A percentile compares a stretch with the other conserved stretches of the same genome.
These are phyloP conservation scores for Claviceps monticola DNA, from an alignment of 2,329 filamentous ascomycete species.

Conservation along the genomic window DNA sequence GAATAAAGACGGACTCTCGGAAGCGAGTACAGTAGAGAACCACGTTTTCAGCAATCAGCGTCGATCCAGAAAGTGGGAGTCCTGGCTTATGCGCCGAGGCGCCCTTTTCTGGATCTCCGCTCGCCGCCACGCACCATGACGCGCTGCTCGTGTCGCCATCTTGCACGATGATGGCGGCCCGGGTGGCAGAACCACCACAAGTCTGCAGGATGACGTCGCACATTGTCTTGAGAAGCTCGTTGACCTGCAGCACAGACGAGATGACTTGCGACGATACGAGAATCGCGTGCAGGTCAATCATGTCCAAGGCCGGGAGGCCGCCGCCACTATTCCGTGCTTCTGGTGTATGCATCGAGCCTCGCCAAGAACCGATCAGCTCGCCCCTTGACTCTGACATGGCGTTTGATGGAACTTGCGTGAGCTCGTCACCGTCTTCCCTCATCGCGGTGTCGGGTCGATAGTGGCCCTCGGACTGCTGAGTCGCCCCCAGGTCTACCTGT, in stretches of 20 bases:
- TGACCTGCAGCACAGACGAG: conserved; percentile 63
- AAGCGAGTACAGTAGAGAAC: conserved; percentile 66
- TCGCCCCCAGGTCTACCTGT: conserved; percentile 58
- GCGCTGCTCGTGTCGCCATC: conserved; percentile 39
- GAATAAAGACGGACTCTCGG: conserved; percentile 59
- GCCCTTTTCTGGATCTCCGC: conserved; percentile 56
- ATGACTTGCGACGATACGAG: conserved; percentile 67
- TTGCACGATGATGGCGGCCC: conserved; percentile 61
- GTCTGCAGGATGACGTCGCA: conserved; percentile 69
- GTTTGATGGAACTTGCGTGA: conserved; percentile 28
- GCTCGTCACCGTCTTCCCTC: conserved; percentile 28
- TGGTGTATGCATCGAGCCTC: conserved; percentile 41
- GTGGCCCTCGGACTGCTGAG: conserved; percentile 35
- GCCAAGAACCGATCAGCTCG: conserved; percentile 49
- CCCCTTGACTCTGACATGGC: conserved; percentile 37
- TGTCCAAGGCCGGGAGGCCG: conserved; percentile 61
- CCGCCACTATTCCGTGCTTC: conserved; percentile 35
- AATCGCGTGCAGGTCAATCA: conserved; percentile 70
- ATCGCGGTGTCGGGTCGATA: conserved; percentile 31
- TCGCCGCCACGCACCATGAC: conserved; percentile 61
- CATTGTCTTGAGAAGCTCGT: conserved; percentile 66
- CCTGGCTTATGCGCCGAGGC: conserved; percentile 53
- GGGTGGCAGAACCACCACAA: conserved; percentile 54
- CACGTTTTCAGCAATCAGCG: conserved; percentile 61
- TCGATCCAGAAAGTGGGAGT: conserved; percentile 49